Base-by-base conservation (phyloP, 1,139 yeast genomes). In the Candida smagusa region DNA sequence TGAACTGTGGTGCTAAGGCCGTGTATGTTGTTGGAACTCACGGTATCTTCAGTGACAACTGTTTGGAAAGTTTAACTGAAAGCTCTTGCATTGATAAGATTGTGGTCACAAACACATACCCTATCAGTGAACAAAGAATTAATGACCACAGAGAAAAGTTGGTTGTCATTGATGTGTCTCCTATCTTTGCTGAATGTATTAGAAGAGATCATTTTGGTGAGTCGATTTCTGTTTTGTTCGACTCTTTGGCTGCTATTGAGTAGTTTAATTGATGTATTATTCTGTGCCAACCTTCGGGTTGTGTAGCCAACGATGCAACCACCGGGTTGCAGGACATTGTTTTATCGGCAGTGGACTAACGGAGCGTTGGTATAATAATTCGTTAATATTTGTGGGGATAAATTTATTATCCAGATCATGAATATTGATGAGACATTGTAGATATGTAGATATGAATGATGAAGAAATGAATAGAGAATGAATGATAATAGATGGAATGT, bases 171-270 rank as follows among this genome's bases (percentile, higher is more conserved):
- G 98, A 94, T 58, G 94, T 94, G 35, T 85, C 96, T 38, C 84
- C 95, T 21, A 90, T 92, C 40, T 85, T 94, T 58, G 97, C 98
- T 26, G 99, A 94, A 68, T 92, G 97, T 65, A 92, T 94, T 47
- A 81, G 99, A 69, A 84, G 99, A 68, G 96, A 92, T 60, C 98
- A 94, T 61, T 90, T 90, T 54, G 98, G 97, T 58, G 97, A 90
- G 67, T 84, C 95, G 46, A 90, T 90, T 46, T 85, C 95, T 26
- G 96, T 89, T 28, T 69, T 90, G 52, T 90, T 90, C 59, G 96
- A 89, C 61, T 88, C 95, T 31, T 72, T 88, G 49, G 83, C 88
- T 39, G 78, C 84, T 34, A 69, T 82, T 35, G 79, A 74, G 46
- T 76, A 58, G 48, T 19, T n/a, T 22, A 24, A 32, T 11, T 21